Evolutionary conservation across 1,139 yeast species (phyloP).

Genomic region (Pichiaceae sp.): DNA sequence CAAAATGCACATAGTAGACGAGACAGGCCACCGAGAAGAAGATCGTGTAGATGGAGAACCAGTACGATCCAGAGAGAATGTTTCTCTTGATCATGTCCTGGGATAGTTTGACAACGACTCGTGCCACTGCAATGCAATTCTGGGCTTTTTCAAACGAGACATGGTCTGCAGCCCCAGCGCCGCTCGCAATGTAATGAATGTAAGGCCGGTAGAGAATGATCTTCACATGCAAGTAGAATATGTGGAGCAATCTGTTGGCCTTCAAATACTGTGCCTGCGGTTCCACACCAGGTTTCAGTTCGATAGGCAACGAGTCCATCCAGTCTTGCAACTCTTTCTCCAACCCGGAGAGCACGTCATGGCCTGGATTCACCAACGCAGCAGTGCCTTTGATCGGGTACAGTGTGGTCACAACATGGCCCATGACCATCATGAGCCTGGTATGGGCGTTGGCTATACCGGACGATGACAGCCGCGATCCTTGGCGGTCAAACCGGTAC

Average conservation of each 20-base stretch:
- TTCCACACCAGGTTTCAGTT: slow-evolving; percentile 69
- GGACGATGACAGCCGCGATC: slow-evolving; percentile 53
- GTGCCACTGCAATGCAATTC: slow-evolving; percentile 78
- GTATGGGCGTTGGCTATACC: slow-evolving; percentile 88
- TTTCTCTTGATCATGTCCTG: slow-evolving; percentile 73
- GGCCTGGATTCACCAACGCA: slow-evolving; percentile 28
- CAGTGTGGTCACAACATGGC: slow-evolving; percentile 44
- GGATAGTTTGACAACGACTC: slow-evolving; percentile 76
- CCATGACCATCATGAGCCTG: slow-evolving; percentile 51
- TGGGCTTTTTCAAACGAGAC: slow-evolving; percentile 63
- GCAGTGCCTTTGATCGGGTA: slow-evolving; percentile 43
- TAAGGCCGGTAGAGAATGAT: slow-evolving; percentile 85
- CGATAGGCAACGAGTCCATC: slow-evolving; percentile 66
- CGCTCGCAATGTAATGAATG: slow-evolving; percentile 64
- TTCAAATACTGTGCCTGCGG: slow-evolving; percentile 58
- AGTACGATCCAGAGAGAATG: slow-evolving; percentile 77
- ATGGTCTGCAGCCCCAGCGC: slow-evolving; percentile 15
- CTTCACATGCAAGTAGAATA: slow-evolving; percentile 77
- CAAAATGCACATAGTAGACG: slow-evolving; percentile 77
- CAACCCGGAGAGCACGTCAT: slow-evolving; percentile 59
- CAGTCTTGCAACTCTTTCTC: slow-evolving; percentile 70
- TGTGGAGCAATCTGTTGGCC: slow-evolving; percentile 70
- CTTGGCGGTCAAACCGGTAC: slow-evolving; percentile 32
- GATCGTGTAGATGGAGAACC: slow-evolving; percentile 91
- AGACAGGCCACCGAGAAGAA: slow-evolving; percentile 86